Evolutionary conservation across 2,329 filamentous ascomycete genomes (phyloP).

Genomic region (Pseudopithomyces chartarum): DNA sequence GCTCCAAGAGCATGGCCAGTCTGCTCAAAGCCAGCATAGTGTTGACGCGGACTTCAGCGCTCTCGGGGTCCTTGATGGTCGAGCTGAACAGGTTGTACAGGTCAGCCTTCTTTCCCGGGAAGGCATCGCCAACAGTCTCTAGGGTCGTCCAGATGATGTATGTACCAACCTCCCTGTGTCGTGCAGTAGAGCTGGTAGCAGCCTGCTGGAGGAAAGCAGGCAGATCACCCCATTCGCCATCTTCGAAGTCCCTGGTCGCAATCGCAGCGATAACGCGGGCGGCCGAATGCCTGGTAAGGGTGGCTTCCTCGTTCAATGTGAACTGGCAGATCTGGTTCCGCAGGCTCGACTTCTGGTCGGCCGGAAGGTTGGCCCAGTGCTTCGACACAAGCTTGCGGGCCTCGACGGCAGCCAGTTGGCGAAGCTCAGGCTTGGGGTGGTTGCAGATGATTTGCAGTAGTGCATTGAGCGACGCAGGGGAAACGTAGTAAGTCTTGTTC

Average conservation of each 20-base stretch:
- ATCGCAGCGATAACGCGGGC: constrained; percentile 88
- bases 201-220: constrained; percentile 80
- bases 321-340: constrained; percentile 83
- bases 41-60: constrained; percentile 91
- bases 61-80: constrained; percentile 89
- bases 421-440: constrained; percentile 71
- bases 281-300: constrained; percentile 81
- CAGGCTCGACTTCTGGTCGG: constrained; percentile 77
- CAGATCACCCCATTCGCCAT: constrained; percentile 84
- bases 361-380: constrained; percentile 79
- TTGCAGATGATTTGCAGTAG: constrained; percentile 88
- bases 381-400: constrained; percentile 79
- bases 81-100: constrained; percentile 83
- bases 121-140: constrained; percentile 83
- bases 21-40: constrained; percentile 89
- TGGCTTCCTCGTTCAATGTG: constrained; percentile 77
- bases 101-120: constrained; percentile 78
- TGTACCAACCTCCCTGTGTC: constrained; percentile 86
- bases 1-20: constrained; percentile 83
- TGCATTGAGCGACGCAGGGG: constrained; percentile 80
- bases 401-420: constrained; percentile 92
- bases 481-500: constrained; percentile 90
- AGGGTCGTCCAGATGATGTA: constrained; percentile 93
- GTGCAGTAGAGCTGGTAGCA: constrained; percentile 72
- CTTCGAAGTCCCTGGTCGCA: constrained; percentile 82